Conservation (phyloP, 2,329 filamentous ascomycete genomes). For the Pleomassaria siparia region DNA sequence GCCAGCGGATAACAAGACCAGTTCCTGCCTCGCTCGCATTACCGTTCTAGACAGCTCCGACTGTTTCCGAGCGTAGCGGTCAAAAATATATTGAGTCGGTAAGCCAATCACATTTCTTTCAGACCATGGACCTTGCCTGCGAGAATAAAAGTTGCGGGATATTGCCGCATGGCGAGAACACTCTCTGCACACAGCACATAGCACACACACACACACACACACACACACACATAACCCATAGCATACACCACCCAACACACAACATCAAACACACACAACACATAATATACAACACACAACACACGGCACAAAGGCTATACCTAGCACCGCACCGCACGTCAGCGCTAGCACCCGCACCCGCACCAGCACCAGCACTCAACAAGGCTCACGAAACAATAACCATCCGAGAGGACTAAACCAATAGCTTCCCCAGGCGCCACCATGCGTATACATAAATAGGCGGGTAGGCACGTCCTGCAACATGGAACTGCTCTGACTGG, state of each 20-base stretch:
- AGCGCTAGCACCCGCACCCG: background rate
- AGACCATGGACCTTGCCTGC: background rate
- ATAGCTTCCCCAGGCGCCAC: background rate
- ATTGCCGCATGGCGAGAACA: background rate
- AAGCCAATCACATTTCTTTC: background rate
- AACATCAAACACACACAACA: too few relatives aligned
- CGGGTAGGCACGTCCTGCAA: background rate
- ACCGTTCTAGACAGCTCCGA: background rate
- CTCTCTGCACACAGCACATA: too few relatives aligned
- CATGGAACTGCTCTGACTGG: constrained; percentile 1
- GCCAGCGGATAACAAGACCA: background rate
- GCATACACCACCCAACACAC: too few relatives aligned
- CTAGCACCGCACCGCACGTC: background rate
- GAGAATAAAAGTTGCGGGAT: background rate
- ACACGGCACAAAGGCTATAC: too few relatives aligned
- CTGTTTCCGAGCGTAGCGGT: background rate
- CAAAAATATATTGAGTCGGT: background rate
- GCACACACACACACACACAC: too few relatives aligned
- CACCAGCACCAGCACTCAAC: background rate
- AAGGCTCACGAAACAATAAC: background rate
- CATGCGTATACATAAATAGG: background rate
- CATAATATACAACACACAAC: too few relatives aligned
- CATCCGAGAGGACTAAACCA: background rate
- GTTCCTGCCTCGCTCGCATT: background rate
- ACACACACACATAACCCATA: too few relatives aligned